Evolutionary conservation across 2,329 filamentous ascomycete genomes (phyloP).

Genomic region (Bisporella sp.): DNA sequence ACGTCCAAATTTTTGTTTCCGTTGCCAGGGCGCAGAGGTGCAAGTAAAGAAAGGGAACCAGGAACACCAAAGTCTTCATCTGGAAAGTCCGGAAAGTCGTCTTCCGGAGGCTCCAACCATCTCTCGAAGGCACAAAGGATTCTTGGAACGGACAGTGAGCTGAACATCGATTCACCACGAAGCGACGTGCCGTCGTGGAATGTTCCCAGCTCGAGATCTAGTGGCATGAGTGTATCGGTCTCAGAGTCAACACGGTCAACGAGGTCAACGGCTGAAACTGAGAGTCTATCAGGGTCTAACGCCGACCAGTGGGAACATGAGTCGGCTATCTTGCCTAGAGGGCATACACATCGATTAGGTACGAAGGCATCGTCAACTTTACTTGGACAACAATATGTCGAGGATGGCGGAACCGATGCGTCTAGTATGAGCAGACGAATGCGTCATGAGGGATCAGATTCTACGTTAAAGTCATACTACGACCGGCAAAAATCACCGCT

Average conservation of each 20-base stretch:
- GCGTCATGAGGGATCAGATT: slow-evolving; percentile 33
- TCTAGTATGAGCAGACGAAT: slow-evolving; percentile 29
- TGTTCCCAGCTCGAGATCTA: slow-evolving; percentile 26
- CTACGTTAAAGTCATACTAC: slow-evolving; percentile 39
- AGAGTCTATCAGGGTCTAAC: slow-evolving; percentile 15
- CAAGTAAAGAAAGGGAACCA: slow-evolving; percentile 8
- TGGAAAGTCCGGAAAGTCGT: background rate
- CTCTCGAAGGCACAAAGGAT: slow-evolving; percentile 27
- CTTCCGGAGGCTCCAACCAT: background rate
- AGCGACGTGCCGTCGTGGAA: slow-evolving; percentile 18
- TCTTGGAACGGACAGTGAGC: slow-evolving; percentile 27
- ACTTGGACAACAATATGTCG: slow-evolving; percentile 32
- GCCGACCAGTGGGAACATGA: slow-evolving; percentile 20
- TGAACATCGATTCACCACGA: slow-evolving; percentile 38
- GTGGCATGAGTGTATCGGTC: slow-evolving; percentile 34
- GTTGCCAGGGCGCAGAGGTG: slow-evolving; percentile 25
- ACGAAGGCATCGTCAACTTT: slow-evolving; percentile 39
- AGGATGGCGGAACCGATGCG: slow-evolving; percentile 27
- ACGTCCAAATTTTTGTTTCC: slow-evolving; percentile 30
- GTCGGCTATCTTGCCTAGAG: slow-evolving; percentile 18
- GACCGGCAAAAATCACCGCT: slow-evolving; percentile 34
- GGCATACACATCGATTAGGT: slow-evolving; percentile 24
- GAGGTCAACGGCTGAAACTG: slow-evolving; percentile 16
- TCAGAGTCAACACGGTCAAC: slow-evolving; percentile 24
- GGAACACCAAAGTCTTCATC: background rate